phyloP scores from a whole-genome alignment of 352 stramenopile genomes.

The Phytophthora litchii region DNA sequence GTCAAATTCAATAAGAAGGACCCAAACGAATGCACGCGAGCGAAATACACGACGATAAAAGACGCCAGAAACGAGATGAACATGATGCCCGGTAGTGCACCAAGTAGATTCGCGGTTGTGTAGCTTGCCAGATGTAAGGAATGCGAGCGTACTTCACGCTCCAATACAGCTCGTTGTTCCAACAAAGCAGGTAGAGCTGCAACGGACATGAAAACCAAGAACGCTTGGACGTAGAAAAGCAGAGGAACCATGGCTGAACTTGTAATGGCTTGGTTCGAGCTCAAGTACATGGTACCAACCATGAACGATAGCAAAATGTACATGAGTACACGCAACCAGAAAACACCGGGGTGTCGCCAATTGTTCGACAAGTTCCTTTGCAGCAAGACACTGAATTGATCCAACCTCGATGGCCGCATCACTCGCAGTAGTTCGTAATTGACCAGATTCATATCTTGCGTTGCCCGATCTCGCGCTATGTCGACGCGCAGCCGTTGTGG shows the following conservation, averaged over 20 bases:
- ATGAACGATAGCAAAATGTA: constrained; percentile 75
- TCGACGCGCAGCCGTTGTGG: constrained; percentile 35
- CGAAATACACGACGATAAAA: constrained; percentile 55
- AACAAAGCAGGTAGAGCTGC: constrained; percentile 86
- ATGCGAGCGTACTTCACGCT: constrained; percentile 66
- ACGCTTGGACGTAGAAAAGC: constrained; percentile 90
- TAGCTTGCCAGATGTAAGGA: constrained; percentile 80
- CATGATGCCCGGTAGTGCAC: constrained; percentile 62
- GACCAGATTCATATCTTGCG: constrained; percentile 16
- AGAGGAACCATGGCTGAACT: constrained; percentile 56
- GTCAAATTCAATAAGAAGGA: constrained; percentile 75
- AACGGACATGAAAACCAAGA: constrained; percentile 93
- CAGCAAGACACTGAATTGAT: constrained; percentile 63
- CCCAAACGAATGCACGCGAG: constrained; percentile 59
- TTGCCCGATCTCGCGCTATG: constrained; percentile 40
- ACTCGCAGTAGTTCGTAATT: constrained; percentile 48
- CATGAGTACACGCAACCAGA: constrained; percentile 81
- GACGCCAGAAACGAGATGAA: constrained; percentile 68
- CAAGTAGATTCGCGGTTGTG: constrained; percentile 77
- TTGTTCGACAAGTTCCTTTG: constrained; percentile 66
- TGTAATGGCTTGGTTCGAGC: constrained; percentile 45
- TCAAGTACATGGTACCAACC: constrained; percentile 78
- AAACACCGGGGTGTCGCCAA: constrained; percentile 71
- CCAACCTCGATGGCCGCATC: constrained; percentile 42
- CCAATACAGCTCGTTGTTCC: constrained; percentile 82